Evolutionary conservation across 2,329 filamentous ascomycete genomes (phyloP).

Genomic region (Claviceps purpurea): DNA sequence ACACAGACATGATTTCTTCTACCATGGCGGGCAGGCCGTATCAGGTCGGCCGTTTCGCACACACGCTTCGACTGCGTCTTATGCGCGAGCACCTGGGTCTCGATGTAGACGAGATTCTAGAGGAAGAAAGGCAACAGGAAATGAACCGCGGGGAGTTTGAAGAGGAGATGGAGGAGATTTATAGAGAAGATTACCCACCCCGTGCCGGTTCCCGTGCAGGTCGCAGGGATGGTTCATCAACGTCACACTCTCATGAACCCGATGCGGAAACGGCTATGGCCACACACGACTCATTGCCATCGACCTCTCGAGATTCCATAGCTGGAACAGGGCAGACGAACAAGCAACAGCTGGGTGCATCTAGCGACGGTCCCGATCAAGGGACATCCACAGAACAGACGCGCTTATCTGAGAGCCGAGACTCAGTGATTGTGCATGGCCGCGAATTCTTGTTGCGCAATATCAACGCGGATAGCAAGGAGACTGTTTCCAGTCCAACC

Average conservation of each 20-base stretch:
- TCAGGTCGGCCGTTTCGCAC: conserved; percentile 80
- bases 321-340: conserved; percentile 2
- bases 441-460: conserved; percentile 59
- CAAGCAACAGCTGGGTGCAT: conserved; percentile 60
- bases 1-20: conserved; percentile 85
- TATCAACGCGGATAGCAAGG: conserved; percentile 50
- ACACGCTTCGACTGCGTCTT: conserved; percentile 79
- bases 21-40: conserved; percentile 86
- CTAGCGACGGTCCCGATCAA: conserved; percentile 63
- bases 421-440: conserved; percentile 54
- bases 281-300: conserved; percentile 19
- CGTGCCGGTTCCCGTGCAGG: conserved; percentile 14
- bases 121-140: conserved; percentile 60
- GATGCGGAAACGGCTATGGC: conserved; percentile 32
- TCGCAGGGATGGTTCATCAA: conserved; percentile 25
- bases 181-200: conserved; percentile 28
- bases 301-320: not conserved
- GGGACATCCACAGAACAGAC: conserved; percentile 53
- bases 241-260: conserved; percentile 36
- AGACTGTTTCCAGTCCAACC: conserved; percentile 34
- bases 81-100: conserved; percentile 97
- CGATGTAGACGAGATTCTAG: conserved; percentile 81
- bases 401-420: conserved; percentile 50
- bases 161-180: conserved; percentile 49
- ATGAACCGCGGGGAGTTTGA: conserved; percentile 44